phyloP scores from a whole-genome alignment of 352 stramenopile species.

The Phytophthora quininea region DNA sequence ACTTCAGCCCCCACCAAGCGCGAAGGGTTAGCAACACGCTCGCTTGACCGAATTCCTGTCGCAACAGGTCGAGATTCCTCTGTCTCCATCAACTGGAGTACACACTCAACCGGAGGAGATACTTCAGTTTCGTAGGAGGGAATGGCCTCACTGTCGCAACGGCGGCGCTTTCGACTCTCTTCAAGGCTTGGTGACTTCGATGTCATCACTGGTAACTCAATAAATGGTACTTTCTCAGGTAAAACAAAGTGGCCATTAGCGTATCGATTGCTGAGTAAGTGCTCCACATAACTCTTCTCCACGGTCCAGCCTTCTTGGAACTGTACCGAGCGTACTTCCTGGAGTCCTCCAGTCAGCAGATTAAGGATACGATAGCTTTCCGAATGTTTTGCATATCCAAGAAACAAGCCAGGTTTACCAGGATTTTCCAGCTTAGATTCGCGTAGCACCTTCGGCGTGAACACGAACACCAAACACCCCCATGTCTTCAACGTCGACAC shows the following conservation, averaged over 20 bases:
- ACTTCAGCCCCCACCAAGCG: not conserved
- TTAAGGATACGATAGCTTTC: constrained; percentile 4
- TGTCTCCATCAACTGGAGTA: not conserved
- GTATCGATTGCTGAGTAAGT: not conserved
- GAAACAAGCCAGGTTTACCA: constrained; percentile 7
- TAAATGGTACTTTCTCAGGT: not conserved
- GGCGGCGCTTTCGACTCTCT: constrained; percentile 19
- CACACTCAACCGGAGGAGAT: too few species aligned
- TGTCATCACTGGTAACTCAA: not conserved
- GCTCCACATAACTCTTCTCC: constrained; percentile 8
- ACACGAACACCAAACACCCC: constrained; percentile 7
- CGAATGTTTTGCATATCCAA: constrained; percentile 11
- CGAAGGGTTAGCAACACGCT: too few species aligned
- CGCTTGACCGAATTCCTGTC: too few species aligned
- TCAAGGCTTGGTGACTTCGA: too few species aligned
- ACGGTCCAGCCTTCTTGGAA: constrained; percentile 10
- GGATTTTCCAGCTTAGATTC: constrained; percentile 7
- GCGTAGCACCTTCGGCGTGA: constrained; percentile 12
- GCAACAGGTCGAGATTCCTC: constrained; percentile 8
- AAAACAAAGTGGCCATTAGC: not conserved
- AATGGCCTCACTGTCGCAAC: constrained; percentile 11
- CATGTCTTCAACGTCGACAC: constrained; percentile 14
- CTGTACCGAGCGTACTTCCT: constrained; percentile 6
- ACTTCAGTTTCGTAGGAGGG: too few species aligned
- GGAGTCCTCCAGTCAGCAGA: constrained; percentile 1